A percentile compares a stretch with the other conserved stretches of the same genome.
Conservation (phyloP, 2,329 filamentous ascomycete species). For the Colletotrichum godetiae region DNA sequence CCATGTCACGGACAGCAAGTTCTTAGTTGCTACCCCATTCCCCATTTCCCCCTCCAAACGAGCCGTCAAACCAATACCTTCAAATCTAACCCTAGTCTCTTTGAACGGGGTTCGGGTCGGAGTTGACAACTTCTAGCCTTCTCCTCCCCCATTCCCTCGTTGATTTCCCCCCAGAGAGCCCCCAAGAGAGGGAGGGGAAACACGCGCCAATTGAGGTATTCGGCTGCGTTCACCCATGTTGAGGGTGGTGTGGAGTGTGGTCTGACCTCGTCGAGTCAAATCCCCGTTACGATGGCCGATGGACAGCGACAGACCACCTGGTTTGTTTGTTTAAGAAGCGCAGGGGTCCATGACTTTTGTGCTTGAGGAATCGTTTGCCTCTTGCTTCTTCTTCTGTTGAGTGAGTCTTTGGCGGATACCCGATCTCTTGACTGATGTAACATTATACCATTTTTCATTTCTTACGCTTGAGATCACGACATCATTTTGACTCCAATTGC, state of each 20-base stretch:
- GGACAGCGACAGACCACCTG: neutral
- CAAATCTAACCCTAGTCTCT: neutral
- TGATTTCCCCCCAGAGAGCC: neutral
- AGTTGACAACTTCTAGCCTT: neutral
- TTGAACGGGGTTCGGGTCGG: conserved; percentile 24
- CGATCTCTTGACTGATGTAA: neutral
- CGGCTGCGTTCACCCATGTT: neutral
- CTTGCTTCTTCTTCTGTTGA: neutral
- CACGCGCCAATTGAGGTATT: neutral
- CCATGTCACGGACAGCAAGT: conserved; percentile 8
- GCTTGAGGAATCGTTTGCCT: neutral
- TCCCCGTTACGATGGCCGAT: neutral
- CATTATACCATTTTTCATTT: neutral
- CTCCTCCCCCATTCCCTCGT: neutral
- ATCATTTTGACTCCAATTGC: neutral
- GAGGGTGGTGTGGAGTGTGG: conserved; percentile 6
- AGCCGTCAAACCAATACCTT: neutral
- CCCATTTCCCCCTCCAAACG: neutral
- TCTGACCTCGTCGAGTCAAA: neutral
- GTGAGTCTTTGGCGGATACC: neutral
- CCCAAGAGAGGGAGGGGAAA: neutral
- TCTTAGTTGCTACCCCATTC: too few relatives aligned
- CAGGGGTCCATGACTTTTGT: neutral
- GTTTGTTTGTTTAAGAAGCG: neutral
- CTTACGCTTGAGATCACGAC: neutral